Evolutionary conservation across 257 asterid genomes (phyloP).

Genomic region (Capsicum rhomboideum): DNA sequence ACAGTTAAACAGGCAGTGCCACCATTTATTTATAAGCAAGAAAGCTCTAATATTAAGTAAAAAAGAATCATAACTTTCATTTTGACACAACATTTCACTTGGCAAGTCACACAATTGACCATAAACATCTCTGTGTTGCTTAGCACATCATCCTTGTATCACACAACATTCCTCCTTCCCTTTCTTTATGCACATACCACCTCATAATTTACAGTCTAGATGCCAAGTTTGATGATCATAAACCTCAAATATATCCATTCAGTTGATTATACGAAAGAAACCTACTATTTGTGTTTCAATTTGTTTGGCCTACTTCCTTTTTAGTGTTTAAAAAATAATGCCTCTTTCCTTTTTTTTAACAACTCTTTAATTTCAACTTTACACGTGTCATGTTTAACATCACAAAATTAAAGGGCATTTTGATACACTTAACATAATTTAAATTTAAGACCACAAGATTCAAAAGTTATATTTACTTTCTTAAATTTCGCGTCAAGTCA

Average conservation of each 20-base stretch:
- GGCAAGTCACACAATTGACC: background rate
- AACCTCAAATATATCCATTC: background rate
- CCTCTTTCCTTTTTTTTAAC: too few species aligned
- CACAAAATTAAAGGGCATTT: too few species aligned
- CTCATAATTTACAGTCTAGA: background rate
- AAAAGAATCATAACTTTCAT: background rate
- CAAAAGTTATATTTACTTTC: too few species aligned
- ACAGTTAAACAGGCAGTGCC: conserved; percentile 4
- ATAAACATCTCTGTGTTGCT: background rate
- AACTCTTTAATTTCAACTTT: too few species aligned
- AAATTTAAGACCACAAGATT: too few species aligned
- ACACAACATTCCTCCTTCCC: background rate
- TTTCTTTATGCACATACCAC: background rate
- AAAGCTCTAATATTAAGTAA: background rate
- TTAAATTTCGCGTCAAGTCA: too few species aligned
- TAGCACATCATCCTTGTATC: background rate
- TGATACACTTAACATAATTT: too few species aligned
- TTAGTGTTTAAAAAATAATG: too few species aligned
- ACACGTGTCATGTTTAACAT: too few species aligned
- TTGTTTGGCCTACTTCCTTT: too few species aligned
- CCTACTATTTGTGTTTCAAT: too few species aligned
- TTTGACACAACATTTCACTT: background rate
- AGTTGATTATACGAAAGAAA: background rate
- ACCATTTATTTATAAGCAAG: background rate
- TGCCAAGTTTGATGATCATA: background rate